These are phyloP conservation scores for Pythium oligandrum DNA, from an alignment of 352 stramenopile genomes.

Conservation along the genomic window DNA sequence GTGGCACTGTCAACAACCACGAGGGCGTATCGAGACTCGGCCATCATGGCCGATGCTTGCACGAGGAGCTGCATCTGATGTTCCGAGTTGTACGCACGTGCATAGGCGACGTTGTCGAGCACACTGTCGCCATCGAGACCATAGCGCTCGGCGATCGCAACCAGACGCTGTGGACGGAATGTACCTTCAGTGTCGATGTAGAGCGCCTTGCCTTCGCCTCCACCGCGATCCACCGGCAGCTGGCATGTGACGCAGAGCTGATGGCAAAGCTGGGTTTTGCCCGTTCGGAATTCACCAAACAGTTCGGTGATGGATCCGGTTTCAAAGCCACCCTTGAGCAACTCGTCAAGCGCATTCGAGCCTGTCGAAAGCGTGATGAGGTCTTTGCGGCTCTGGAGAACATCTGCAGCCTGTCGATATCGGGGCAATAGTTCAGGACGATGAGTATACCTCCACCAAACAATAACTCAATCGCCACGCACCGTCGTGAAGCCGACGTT, in stretches of 20 bases:
- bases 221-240: slow-evolving; percentile 95
- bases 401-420: slow-evolving; percentile 67
- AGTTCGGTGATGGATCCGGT: slow-evolving; percentile 97
- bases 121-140: slow-evolving; percentile 94
- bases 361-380: slow-evolving; percentile 94
- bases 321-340: slow-evolving; percentile 96
- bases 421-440: no score
- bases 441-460: not conserved
- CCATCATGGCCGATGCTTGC: slow-evolving; percentile 98
- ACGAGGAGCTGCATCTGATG: slow-evolving; percentile 98
- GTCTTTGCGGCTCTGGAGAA: slow-evolving; percentile 86
- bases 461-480: slow-evolving; percentile 8
- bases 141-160: slow-evolving; percentile 97
- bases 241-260: slow-evolving; percentile 99
- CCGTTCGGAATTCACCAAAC: slow-evolving; percentile 99
- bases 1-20: slow-evolving; percentile 98
- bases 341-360: slow-evolving; percentile 85
- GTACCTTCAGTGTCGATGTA: slow-evolving; percentile 99
- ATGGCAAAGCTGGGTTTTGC: slow-evolving; percentile 99
- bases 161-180: slow-evolving; percentile 95
- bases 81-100: slow-evolving; percentile 98
- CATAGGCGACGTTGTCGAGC: slow-evolving; percentile 98
- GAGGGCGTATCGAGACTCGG: slow-evolving; percentile 93
- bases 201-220: slow-evolving; percentile 96
- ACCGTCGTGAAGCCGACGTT: slow-evolving; percentile 99